Conservation (phyloP, 768 basidiomycete species). For the Mycena pura region DNA sequence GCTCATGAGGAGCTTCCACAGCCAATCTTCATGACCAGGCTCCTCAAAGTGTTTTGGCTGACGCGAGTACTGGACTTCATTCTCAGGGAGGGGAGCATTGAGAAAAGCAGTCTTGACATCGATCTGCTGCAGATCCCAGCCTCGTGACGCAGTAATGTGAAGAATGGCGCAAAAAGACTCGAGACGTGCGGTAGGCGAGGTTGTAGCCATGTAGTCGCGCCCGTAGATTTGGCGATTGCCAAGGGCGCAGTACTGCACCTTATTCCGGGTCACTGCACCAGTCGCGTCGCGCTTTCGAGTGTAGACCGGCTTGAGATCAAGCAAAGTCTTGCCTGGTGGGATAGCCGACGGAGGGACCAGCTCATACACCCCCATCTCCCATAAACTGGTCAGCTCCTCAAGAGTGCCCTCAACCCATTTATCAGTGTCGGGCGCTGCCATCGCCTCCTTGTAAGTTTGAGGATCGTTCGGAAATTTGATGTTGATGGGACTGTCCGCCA, state of each 20-base stretch:
- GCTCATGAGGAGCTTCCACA: conserved; percentile 16
- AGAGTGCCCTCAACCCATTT: conserved; percentile 26
- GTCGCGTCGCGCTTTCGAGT: conserved; percentile 35
- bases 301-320: conserved; percentile 41
- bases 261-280: conserved; percentile 36
- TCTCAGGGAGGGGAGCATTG: conserved; percentile 29
- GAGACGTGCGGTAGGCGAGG: conserved; percentile 34
- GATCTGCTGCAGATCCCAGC: conserved; percentile 38
- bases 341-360: conserved; percentile 28
- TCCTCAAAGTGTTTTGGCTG: conserved; percentile 37
- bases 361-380: conserved; percentile 36
- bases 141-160: conserved; percentile 32
- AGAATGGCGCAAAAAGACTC: conserved; percentile 37
- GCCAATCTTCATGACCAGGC: conserved; percentile 17
- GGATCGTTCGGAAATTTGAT: not conserved
- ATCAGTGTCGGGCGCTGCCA: not conserved
- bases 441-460: not conserved
- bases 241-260: conserved; percentile 41
- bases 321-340: conserved; percentile 31
- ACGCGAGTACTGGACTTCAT: conserved; percentile 42
- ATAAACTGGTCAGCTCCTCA: conserved; percentile 29
- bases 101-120: conserved; percentile 39
- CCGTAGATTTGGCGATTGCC: conserved; percentile 39
- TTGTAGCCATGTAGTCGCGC: conserved; percentile 33
- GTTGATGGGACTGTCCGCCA: not conserved